Percentiles rank a stretch among this genome's conserved stretches.
Conservation (phyloP, 2,329 filamentous ascomycete genomes). For the Fusarium cyanostomum region DNA sequence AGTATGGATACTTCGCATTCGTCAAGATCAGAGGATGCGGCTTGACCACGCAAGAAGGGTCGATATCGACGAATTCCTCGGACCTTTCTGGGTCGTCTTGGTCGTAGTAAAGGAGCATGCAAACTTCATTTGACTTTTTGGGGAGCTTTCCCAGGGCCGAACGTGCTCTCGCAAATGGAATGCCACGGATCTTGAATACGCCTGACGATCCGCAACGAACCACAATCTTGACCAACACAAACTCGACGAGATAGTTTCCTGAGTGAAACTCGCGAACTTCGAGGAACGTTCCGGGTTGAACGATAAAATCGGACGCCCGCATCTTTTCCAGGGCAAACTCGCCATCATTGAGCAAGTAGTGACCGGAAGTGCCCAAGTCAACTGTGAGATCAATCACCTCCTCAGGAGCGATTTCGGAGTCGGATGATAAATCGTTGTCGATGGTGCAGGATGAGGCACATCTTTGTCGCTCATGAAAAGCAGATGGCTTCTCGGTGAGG, state of each 20-base stretch:
- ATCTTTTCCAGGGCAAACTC: slow-evolving; percentile 39
- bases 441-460: slow-evolving; percentile 41
- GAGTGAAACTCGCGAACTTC: slow-evolving; percentile 39
- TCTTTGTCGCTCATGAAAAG: neutral
- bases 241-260: slow-evolving; percentile 44
- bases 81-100: slow-evolving; percentile 43
- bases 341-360: slow-evolving; percentile 25
- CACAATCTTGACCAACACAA: slow-evolving; percentile 56
- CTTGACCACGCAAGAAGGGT: slow-evolving; percentile 48
- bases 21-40: slow-evolving; percentile 61
- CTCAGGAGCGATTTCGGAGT: neutral
- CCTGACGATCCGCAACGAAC: slow-evolving; percentile 41
- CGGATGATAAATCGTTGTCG: neutral
- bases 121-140: slow-evolving; percentile 55
- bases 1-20: slow-evolving; percentile 60
- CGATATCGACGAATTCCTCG: slow-evolving; percentile 54
- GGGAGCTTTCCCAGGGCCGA: slow-evolving; percentile 51
- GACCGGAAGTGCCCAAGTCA: slow-evolving; percentile 25
- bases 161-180: slow-evolving; percentile 49
- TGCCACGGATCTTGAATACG: slow-evolving; percentile 49
- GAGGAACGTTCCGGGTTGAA: slow-evolving; percentile 43
- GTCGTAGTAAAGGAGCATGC: slow-evolving; percentile 52
- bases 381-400: slow-evolving; percentile 50
- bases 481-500: slow-evolving; percentile 21
- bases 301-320: slow-evolving; percentile 3